These are phyloP conservation scores for Fulvia fulva DNA, from an alignment of 2,329 filamentous ascomycete genomes.

Conservation along the genomic window DNA sequence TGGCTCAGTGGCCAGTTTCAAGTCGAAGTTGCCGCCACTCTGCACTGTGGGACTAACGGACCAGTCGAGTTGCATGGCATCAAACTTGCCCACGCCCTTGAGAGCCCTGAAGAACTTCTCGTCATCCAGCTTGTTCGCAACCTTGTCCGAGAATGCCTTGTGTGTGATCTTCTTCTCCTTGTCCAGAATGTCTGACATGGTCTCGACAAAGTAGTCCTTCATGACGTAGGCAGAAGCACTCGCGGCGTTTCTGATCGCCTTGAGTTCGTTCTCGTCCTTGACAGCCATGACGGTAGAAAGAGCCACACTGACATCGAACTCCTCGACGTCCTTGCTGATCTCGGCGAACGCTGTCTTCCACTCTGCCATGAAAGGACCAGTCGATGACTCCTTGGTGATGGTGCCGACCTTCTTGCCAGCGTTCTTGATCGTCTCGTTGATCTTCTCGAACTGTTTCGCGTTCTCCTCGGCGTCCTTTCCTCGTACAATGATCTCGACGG, in stretches of 20 bases:
- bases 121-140: constrained; percentile 89
- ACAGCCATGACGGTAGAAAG: constrained; percentile 83
- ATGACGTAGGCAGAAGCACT: constrained; percentile 92
- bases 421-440: constrained; percentile 79
- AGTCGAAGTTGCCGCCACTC: constrained; percentile 90
- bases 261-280: constrained; percentile 92
- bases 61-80: constrained; percentile 88
- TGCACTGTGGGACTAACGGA: constrained; percentile 80
- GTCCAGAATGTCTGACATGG: constrained; percentile 94
- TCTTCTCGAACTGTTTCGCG: constrained; percentile 80
- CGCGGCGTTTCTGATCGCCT: constrained; percentile 89
- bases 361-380: constrained; percentile 88
- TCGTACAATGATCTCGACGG: constrained; percentile 84
- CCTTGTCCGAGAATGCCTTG: constrained; percentile 76
- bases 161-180: constrained; percentile 97
- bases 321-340: constrained; percentile 78
- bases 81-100: constrained; percentile 83
- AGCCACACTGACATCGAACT: constrained; percentile 78
- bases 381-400: constrained; percentile 76
- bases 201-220: constrained; percentile 94
- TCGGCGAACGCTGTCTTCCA: constrained; percentile 83
- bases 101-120: constrained; percentile 85
- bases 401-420: constrained; percentile 89
- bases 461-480: constrained; percentile 91
- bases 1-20: constrained; percentile 73